Percentiles rank a stretch among this genome's conserved stretches.
Evolutionary conservation across 805 yeast species (phyloP).

Genomic region (Suhomyces sp.): DNA sequence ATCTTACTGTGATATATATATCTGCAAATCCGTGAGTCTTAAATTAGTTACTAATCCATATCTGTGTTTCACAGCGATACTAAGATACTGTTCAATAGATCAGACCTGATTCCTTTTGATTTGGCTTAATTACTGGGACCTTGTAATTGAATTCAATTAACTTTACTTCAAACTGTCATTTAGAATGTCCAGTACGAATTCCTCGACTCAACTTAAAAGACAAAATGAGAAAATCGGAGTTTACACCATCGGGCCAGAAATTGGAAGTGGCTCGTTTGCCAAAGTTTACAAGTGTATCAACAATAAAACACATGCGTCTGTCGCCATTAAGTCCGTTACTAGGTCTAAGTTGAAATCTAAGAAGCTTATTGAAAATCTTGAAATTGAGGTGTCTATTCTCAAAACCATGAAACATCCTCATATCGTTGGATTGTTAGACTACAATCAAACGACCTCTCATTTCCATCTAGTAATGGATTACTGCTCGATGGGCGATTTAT

Average conservation of each 20-base stretch:
- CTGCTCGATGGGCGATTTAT: constrained; percentile 91
- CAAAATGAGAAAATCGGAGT: constrained; percentile 34
- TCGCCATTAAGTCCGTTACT: constrained; percentile 87
- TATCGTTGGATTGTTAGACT: constrained; percentile 82
- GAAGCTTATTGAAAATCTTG: constrained; percentile 85
- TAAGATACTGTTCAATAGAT: background rate
- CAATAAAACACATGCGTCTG: constrained; percentile 51
- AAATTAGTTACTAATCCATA: background rate
- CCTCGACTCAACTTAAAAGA: background rate
- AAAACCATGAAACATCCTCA: constrained; percentile 91
- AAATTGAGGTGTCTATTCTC: constrained; percentile 85
- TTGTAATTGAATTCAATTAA: background rate
- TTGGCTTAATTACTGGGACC: background rate
- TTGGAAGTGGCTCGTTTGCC: constrained; percentile 96
- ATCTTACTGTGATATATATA: background rate
- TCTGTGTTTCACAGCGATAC: background rate
- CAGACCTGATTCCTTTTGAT: background rate
- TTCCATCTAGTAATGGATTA: constrained; percentile 94
- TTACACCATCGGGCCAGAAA: constrained; percentile 71
- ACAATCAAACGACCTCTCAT: constrained; percentile 70
- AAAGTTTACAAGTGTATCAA: constrained; percentile 84
- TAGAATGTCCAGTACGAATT: background rate
- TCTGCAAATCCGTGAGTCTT: background rate
- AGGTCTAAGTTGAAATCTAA: constrained; percentile 79
- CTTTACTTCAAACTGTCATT: background rate